Evolutionary conservation across 2,329 filamentous ascomycete genomes (phyloP).

Genomic region (Pestalotiopsis sp.): DNA sequence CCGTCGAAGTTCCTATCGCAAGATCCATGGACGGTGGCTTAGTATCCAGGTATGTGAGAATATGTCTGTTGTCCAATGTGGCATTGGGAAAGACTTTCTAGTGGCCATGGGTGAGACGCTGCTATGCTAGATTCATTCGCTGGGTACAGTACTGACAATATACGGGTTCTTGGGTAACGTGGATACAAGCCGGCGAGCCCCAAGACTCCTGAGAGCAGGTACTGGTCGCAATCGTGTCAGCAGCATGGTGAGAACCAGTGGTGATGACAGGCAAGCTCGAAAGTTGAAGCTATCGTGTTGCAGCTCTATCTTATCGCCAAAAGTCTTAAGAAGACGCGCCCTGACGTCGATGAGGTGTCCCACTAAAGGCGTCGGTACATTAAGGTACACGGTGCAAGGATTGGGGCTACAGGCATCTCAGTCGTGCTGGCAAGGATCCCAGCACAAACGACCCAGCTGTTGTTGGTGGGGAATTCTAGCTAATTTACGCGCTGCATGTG

Average conservation of each 20-base stretch:
- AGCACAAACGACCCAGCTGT: background rate
- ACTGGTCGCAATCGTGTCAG: conserved; percentile 27
- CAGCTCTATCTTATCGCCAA: conserved; percentile 3
- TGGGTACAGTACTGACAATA: conserved; percentile 46
- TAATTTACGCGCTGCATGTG: conserved; percentile 8
- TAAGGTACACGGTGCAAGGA: background rate
- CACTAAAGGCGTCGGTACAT: background rate
- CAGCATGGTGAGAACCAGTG: conserved; percentile 30
- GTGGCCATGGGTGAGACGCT: conserved; percentile 14
- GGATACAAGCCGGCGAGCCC: conserved; percentile 38
- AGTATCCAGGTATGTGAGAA: conserved; percentile 62
- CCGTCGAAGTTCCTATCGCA: conserved; percentile 60
- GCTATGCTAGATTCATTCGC: conserved; percentile 16
- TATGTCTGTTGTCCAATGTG: conserved; percentile 45
- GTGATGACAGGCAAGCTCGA: background rate
- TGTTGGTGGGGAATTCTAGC: background rate
- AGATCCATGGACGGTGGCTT: conserved; percentile 54
- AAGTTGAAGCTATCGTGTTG: background rate
- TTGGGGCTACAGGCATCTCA: background rate
- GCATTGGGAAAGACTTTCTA: conserved; percentile 62
- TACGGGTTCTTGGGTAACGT: conserved; percentile 52
- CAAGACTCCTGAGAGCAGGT: conserved; percentile 21
- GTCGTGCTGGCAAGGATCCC: background rate
- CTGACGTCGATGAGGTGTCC: background rate
- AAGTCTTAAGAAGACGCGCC: background rate